Base-by-base conservation (phyloP, 2,329 filamentous ascomycete species). In the Cytospora leucostoma region DNA sequence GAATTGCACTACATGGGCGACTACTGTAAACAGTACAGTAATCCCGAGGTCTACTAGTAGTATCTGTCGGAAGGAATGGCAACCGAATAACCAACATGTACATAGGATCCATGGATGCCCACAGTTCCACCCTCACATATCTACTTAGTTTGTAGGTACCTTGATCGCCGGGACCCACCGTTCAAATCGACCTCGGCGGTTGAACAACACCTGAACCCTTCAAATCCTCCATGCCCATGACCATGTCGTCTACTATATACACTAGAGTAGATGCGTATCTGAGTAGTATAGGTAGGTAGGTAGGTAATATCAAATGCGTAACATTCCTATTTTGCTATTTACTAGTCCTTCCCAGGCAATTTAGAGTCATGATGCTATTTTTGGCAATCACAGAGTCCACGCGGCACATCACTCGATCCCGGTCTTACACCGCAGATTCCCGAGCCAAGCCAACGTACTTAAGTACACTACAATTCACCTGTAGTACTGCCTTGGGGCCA, bases 311-410 rank as follows among this genome's bases (percentile, higher is more conserved):
- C 38, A 6, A 3, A 44, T 44, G 17, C 13, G 17, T n/a, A n/a
- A 1, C 19, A 17, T 44, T 44, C 40, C 40, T n/a, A 44, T 6
- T 44, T 15, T 47, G 44, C n/a, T 37, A 4, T 37, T 13, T 37
- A 37, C n/a, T 47, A 10, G 12, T 19, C 8, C 17, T 3, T 55
- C 7, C 38, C 21, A 50, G 50, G 37, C 35, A 40, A 32, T 7
- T 7, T 13, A 52, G 27, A 4, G 33, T 27, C 47, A 38, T 55
- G 38, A n/a, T 50, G n/a, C 59, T 61, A 61, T 61, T 55, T 55
- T 61, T 61, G 33, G 59, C 51, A 37, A 1, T 4, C 40, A 15
- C 15, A 49, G 21, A 12, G 44, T 21, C 38, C 32, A 21, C 51
- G 49, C 40, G 47, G 59, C 54, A 49, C 19, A 33, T 19, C 21